Evolutionary conservation across 139 green algal species (phyloP).

Genomic region (Picochlorum sp.): DNA sequence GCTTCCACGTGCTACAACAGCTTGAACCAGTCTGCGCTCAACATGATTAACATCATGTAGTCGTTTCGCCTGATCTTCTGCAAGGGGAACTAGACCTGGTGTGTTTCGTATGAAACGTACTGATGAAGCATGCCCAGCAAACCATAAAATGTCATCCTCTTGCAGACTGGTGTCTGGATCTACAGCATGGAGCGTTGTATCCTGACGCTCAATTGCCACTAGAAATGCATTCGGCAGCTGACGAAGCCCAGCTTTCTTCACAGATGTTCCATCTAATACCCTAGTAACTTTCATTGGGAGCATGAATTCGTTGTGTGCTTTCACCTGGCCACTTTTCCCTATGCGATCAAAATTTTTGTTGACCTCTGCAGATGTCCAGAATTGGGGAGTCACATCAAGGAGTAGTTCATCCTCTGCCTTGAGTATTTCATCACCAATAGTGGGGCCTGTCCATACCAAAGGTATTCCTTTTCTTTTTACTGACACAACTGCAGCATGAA

Average conservation of each 20-base stretch:
- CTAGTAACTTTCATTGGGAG: conserved; percentile 19
- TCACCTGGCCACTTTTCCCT: conserved; percentile 14
- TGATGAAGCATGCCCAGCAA: conserved; percentile 34
- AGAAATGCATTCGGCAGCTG: conserved; percentile 45
- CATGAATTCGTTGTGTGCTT: conserved; percentile 26
- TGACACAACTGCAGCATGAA: conserved; percentile 53
- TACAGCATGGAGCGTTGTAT: conserved; percentile 27
- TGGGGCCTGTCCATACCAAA: conserved; percentile 9
- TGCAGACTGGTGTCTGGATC: conserved; percentile 33
- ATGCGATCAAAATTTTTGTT: conserved; percentile 22
- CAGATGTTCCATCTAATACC: conserved; percentile 31
- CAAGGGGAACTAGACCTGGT: conserved; percentile 32
- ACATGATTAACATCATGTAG: conserved; percentile 3
- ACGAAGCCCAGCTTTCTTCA: conserved; percentile 18
- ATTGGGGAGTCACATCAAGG: conserved; percentile 29
- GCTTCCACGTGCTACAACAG: conserved; percentile 32
- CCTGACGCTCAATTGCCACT: conserved; percentile 38
- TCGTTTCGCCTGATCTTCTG: conserved; percentile 27
- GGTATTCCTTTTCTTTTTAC: conserved; percentile 41
- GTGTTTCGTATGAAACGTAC: conserved; percentile 48
- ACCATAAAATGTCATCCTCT: conserved; percentile 63
- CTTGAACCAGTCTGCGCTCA: conserved; percentile 42
- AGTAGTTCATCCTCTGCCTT: conserved; percentile 47
- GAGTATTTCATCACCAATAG: conserved; percentile 58
- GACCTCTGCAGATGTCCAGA: conserved; percentile 22